Conservation (phyloP, 2,329 filamentous ascomycete species). For the Apiospora arundinis region DNA sequence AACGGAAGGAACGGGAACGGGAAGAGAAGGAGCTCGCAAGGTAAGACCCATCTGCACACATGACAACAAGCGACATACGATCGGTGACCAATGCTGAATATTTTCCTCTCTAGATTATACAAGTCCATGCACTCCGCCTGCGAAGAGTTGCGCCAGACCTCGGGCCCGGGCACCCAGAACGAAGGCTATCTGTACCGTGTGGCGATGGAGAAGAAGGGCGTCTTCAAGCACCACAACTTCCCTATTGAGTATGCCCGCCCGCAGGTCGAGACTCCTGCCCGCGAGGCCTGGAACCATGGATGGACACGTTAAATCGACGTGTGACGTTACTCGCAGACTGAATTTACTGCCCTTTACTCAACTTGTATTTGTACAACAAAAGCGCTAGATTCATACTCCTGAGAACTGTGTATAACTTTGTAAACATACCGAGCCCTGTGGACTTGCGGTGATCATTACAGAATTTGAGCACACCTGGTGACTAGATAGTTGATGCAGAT, state of each 20-base stretch:
- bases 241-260: constrained; percentile 90
- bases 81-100: constrained; percentile 27
- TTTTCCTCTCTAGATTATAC: constrained; percentile 57
- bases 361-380: constrained; percentile 6
- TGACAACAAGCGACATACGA: no score
- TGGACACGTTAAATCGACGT: constrained; percentile 71
- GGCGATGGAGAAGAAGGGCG: constrained; percentile 88
- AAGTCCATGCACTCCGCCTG: constrained; percentile 84
- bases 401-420: neutral
- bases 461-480: no score
- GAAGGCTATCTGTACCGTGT: constrained; percentile 82
- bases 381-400: neutral
- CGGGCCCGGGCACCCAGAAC: constrained; percentile 61
- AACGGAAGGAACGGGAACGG: constrained; percentile 68
- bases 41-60: constrained; percentile 29
- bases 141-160: constrained; percentile 75
- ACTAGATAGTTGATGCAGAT: no score
- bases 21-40: constrained; percentile 76
- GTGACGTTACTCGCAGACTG: neutral
- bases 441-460: neutral
- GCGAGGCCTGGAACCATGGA: constrained; percentile 87
- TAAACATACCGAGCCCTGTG: neutral
- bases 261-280: constrained; percentile 82
- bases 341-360: neutral
- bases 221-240: constrained; percentile 74